Evolutionary conservation across 202 grass and related monocot species (phyloP), one percentile per base, ranked within the genome.

Genomic region (Eragrostis tef): DNA sequence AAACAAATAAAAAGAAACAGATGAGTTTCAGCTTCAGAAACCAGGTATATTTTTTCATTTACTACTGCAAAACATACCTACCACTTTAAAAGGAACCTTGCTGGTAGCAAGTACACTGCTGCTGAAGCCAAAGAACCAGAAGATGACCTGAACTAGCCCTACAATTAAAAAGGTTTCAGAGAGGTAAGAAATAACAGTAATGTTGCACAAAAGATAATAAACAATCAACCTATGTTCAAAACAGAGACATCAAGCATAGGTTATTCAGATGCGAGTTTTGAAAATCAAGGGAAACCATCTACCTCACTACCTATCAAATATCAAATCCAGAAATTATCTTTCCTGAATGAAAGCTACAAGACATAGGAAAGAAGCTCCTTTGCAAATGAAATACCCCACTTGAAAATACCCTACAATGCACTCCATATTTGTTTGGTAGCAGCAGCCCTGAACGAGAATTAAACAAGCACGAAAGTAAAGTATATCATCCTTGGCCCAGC

Each of bases 311-410:
- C 78, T 70, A 63, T 41, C 12, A 77, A 60, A 4, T 64, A 63
- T 41, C 12, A 77, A 60, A 6, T 46, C 41, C 56, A 80, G 7
- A 87, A 87, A 87, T 17, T 54, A 63, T 77, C 68, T 73, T 61
- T 74, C 44, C 44, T 4, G 17, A 53, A 47, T 68, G 77, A 77
- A 77, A 81, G 50, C 46, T 84, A 78, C 71, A 77, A 22, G 22
- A 54, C 80, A 16, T 67, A 41, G 51, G 66, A 79, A 88, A 85
- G 67, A 83, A 51, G 82, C 65, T 83, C 82, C 79, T 74, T 58
- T 82, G 81, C 51, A 56, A 74, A 85, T 67, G 69, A 73, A 77
- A 88, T 85, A 70, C 60, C 73, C 73, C 73, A 87, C 77, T 77
- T 62, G 70, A 87, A 79, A 82, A 46, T 83, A 52, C 73, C 47